Evolutionary conservation across 306 rosid species (phyloP).

Genomic region (Canavalia gladiata): DNA sequence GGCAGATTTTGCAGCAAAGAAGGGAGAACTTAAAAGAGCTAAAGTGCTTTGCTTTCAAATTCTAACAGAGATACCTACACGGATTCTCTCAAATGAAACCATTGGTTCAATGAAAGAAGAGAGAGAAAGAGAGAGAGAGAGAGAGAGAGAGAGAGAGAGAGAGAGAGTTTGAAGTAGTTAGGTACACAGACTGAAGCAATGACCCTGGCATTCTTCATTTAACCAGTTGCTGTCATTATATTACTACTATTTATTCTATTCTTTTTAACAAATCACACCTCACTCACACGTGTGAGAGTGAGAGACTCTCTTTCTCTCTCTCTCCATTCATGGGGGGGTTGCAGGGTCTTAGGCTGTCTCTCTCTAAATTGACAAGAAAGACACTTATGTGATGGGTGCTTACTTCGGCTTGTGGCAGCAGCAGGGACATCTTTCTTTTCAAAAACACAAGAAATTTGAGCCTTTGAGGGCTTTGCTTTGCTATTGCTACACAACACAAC

Average conservation of each 20-base stretch:
- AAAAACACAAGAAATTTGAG: slow-evolving; percentile 37
- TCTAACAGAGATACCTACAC: slow-evolving; percentile 51
- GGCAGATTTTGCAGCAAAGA: slow-evolving; percentile 30
- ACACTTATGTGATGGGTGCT: slow-evolving; percentile 65
- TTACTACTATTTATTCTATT: slow-evolving; percentile 45
- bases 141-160: slow-evolving; percentile 32
- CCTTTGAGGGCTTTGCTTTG: slow-evolving; percentile 26
- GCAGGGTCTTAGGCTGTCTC: slow-evolving; percentile 68
- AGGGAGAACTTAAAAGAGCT: slow-evolving; percentile 47
- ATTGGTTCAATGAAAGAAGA: slow-evolving; percentile 10
- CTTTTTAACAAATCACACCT: slow-evolving; percentile 47
- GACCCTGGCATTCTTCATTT: slow-evolving; percentile 54
- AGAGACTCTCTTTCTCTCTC: slow-evolving; percentile 44
- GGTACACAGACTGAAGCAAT: slow-evolving; percentile 57
- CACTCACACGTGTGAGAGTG: slow-evolving; percentile 80
- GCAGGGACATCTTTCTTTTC: slow-evolving; percentile 73
- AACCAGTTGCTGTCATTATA: slow-evolving; percentile 50
- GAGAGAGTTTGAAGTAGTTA: slow-evolving; percentile 59
- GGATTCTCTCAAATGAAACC: slow-evolving; percentile 28
- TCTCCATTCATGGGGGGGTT: slow-evolving; percentile 50
- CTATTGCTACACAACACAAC: slow-evolving; percentile 45
- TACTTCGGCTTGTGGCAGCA: slow-evolving; percentile 57
- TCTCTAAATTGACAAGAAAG: slow-evolving; percentile 75
- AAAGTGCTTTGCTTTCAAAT: slow-evolving; percentile 39
- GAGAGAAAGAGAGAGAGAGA: slow-evolving; percentile 30